phyloP scores from a whole-genome alignment of 1,284 basidiomycete species.

The Papiliotrema terrestris region DNA sequence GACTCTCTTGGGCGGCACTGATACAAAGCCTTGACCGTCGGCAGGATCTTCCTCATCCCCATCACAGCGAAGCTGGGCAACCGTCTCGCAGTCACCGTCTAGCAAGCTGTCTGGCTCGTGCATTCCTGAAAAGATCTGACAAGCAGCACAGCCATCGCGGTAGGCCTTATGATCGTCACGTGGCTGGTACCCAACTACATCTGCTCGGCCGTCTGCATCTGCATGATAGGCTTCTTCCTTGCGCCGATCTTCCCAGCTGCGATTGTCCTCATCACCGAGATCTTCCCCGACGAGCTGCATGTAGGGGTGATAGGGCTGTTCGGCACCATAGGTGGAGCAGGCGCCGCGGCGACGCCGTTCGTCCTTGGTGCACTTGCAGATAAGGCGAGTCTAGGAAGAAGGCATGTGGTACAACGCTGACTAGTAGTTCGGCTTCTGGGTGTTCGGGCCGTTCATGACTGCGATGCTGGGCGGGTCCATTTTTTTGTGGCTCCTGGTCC shows the following conservation, averaged over 20 bases:
- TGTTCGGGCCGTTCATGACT: not conserved
- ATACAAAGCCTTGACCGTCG: constrained; percentile 14
- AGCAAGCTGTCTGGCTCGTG: too few relatives aligned
- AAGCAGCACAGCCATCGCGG: not conserved
- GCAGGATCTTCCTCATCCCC: constrained; percentile 19
- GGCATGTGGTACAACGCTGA: not conserved
- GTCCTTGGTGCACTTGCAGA: not conserved
- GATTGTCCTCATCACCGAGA: constrained; percentile 57
- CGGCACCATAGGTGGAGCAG: constrained; percentile 60
- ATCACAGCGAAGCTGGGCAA: constrained; percentile 23
- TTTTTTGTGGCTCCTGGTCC: not conserved
- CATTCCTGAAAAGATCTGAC: too few relatives aligned
- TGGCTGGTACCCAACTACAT: constrained; percentile 61
- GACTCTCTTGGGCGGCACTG: not conserved
- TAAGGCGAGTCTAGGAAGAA: not conserved
- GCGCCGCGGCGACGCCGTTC: constrained; percentile 61
- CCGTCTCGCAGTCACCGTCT: constrained; percentile 21
- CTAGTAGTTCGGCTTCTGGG: not conserved
- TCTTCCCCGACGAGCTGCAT: constrained; percentile 60
- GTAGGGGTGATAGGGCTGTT: constrained; percentile 60
- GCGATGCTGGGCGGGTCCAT: not conserved
- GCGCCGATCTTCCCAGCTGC: constrained; percentile 61
- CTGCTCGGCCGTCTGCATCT: constrained; percentile 57
- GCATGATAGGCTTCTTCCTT: constrained; percentile 53
- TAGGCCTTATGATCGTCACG: constrained; percentile 55